phyloP scores from a whole-genome alignment of 1,284 basidiomycete genomes.

The Cryptococcus sp. region DNA sequence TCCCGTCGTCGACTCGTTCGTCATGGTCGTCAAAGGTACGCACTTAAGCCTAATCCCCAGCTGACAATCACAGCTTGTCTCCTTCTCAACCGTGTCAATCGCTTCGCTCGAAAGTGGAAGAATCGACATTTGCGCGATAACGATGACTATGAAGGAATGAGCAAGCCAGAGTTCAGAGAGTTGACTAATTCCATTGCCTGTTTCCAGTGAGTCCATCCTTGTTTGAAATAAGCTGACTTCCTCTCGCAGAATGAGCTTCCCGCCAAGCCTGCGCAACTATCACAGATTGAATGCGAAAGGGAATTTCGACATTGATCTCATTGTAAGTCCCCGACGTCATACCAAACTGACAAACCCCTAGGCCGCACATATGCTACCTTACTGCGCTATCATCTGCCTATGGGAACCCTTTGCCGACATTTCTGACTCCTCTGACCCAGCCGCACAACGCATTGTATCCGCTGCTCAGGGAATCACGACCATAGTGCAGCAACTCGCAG shows the following conservation, averaged over 20 bases:
- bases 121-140: constrained; percentile 44
- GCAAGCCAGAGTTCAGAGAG: constrained; percentile 49
- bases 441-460: constrained; percentile 37
- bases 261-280: constrained; percentile 31
- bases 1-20: constrained; percentile 48
- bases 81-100: constrained; percentile 40
- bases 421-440: constrained; percentile 40
- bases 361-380: constrained; percentile 46
- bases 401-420: constrained; percentile 52
- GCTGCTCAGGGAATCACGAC: constrained; percentile 43
- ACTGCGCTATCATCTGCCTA: constrained; percentile 47
- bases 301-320: constrained; percentile 41
- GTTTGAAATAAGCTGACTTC: constrained; percentile 7
- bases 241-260: constrained; percentile 43
- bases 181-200: constrained; percentile 48
- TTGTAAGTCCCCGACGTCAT: constrained; percentile 24
- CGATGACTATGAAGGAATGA: constrained; percentile 49
- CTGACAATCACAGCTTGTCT: constrained; percentile 28
- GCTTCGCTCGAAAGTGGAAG: constrained; percentile 49
- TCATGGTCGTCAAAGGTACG: constrained; percentile 39
- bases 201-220: constrained; percentile 34
- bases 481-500: constrained; percentile 45
- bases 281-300: constrained; percentile 26
- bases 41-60: not conserved
- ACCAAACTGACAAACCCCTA: constrained; percentile 9